Evolutionary conservation across 2,329 filamentous ascomycete genomes (phyloP), one percentile per base, ranked within the genome.

Genomic region (Clonostachys byssicola): DNA sequence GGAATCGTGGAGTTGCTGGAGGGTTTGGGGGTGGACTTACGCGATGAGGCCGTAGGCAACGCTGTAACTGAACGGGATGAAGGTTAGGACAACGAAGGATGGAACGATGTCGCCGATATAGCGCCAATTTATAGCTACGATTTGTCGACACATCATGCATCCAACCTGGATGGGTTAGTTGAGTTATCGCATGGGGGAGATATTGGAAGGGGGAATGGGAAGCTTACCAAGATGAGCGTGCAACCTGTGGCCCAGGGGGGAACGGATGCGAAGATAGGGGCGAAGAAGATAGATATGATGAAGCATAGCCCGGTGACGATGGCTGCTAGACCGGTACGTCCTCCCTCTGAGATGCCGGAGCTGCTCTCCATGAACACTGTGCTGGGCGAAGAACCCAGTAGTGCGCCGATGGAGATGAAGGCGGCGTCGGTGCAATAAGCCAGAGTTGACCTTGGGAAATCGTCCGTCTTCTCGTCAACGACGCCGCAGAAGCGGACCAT

Each of bases 361-460:
- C 85, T 86, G 42, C 83, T 87, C 60, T 90, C 86, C 50, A 90
- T 84, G 62, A 88, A 90, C 4, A 84, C 84, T 0, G 87, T 90
- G 1, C 88, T 81, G 0, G 87, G 87, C 0, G 86, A 85, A 40
- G 75, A 80, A 4, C 86, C 87, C 48, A 90, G 75, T 1, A 91
- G 70, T 0, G 83, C 79, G 5, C 85, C 85, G 43, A 90, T 78
- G 1, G 85, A 86, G 52, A 90, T 88, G 50, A 83, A 84, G 13
- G 83, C 65, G 2, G 86, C 86, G 53, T 91, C 86, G 5, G 80
- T 81, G 55, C 79, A 86, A 63, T 89, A 91, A 2, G 91, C 91
- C 34, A 92, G 69, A 1, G 90, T 89, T 3, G 88, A 92, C 39
- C 89, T 85, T 45, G 92, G 89, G 52, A 96, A 96, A 61, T 95